Evolutionary conservation across 1,284 basidiomycete genomes (phyloP), one percentile per base, ranked within the genome.

Genomic region (Trichosporon sp.): DNA sequence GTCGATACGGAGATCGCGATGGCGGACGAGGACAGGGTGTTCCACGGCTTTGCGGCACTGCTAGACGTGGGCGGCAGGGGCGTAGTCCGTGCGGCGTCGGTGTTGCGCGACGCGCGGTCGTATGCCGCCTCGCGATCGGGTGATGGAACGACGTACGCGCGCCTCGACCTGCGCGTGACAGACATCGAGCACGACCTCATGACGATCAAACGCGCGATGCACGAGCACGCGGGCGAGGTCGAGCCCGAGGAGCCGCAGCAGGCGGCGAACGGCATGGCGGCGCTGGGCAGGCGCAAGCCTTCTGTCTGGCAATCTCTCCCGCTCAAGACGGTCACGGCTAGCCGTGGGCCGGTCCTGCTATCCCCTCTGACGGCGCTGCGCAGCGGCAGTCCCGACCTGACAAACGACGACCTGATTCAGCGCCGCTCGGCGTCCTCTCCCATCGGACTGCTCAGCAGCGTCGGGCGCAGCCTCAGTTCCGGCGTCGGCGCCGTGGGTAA

Each of bases 1-100:
- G 91, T 94, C 2, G 91, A 93, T 73, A 81, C 93, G 19, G 91
- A 94, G 80, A 93, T 94, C 58, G 86, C 87, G 21, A 81, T 89
- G 14, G 86, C 89, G 1, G 91, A 94, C 75, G 90, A 91, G 69
- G 85, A 85, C 34, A 83, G 92, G 9, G 82, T 89, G 0, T 82
- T 83, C 10, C 84, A 84, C 8, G 90, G 91, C 1, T 91, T 88
- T 68, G 87, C 89, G 71, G 87, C 89, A 1, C 78, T 92, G 14
- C 80, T 92, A 9, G 82, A 83, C 19, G 82, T 91, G 7, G 74
- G 36, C 83, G 85, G 37, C 83, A 84, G 13, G 84, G 71, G 69
- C 2, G 71, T 69, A 5, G 72, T 73, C 4, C 68, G 74, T 59
- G 70, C 78, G 25, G 74, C 71, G 3, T 83, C 85, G 32, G 76